Percentiles rank a stretch among this genome's conserved stretches.
Conservation (phyloP, 768 basidiomycete species). For the Russula earlei region DNA sequence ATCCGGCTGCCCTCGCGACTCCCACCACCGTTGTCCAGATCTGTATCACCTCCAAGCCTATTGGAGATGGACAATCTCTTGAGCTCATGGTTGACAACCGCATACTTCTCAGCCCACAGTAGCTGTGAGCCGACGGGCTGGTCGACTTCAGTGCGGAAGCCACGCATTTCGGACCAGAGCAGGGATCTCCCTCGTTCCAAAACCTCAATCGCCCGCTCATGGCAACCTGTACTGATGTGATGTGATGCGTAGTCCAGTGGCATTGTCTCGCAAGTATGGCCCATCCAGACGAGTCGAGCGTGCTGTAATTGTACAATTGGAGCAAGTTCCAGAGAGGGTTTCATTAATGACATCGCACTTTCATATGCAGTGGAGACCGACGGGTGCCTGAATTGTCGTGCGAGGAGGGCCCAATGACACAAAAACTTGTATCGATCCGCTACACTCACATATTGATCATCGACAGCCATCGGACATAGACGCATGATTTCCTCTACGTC, state of each 20-base stretch:
- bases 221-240: not conserved
- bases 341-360: not conserved
- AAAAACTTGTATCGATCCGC: not conserved
- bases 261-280: not conserved
- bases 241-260: not conserved
- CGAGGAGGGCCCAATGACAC: not conserved
- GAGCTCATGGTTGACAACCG: not conserved
- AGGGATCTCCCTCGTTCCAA: not conserved
- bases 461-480: not conserved
- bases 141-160: not conserved
- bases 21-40: too few relatives aligned
- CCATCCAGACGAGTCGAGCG: not conserved
- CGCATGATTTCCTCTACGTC: not conserved
- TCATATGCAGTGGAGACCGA: not conserved
- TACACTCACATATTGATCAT: not conserved
- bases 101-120: not conserved
- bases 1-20: too few relatives aligned
- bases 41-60: too few relatives aligned
- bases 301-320: not conserved
- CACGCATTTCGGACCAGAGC: not conserved
- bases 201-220: not conserved
- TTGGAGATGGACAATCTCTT: too few relatives aligned
- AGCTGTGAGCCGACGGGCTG: not conserved
- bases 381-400: not conserved
- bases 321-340: not conserved